Percentiles rank a stretch among this genome's conserved stretches.
phyloP scores from a whole-genome alignment of 495 filamentous ascomycete genomes.

The Aspergillus bertholletiae region DNA sequence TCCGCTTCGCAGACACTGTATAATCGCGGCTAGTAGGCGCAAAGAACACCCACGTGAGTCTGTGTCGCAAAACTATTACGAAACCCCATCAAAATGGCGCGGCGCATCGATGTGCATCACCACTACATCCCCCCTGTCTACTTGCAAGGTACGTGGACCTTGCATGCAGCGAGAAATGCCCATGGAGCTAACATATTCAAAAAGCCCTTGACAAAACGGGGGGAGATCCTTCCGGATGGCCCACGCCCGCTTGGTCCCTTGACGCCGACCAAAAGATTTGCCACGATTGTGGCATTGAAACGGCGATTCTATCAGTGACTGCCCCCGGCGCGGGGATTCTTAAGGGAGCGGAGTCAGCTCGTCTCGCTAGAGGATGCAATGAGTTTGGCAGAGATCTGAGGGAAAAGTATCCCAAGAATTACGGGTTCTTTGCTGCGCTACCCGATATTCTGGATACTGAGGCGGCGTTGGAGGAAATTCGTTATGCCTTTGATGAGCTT shows the following conservation, averaged over 20 bases:
- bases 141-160: too few species aligned
- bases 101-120: too few species aligned
- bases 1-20: too few species aligned
- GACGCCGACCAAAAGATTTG: not conserved
- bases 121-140: too few species aligned
- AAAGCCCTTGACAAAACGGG: not conserved
- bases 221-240: constrained; percentile 2
- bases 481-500: constrained; percentile 36
- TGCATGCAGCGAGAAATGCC: too few species aligned
- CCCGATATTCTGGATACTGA: constrained; percentile 33
- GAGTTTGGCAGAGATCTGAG: too few species aligned
- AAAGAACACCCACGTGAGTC: too few species aligned
- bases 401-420: too few species aligned
- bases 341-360: not conserved
- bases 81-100: too few species aligned
- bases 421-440: constrained; percentile 42
- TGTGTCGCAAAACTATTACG: too few species aligned
- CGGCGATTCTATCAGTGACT: constrained; percentile 1
- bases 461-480: constrained; percentile 32
- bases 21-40: too few species aligned
- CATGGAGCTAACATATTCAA: too few species aligned
- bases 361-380: constrained; percentile 5
- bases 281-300: not conserved
- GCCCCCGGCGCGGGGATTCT: not conserved
- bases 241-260: not conserved